Conservation (phyloP, 192 early-diverging fungal genomes). For the Coemansia sp. region DNA sequence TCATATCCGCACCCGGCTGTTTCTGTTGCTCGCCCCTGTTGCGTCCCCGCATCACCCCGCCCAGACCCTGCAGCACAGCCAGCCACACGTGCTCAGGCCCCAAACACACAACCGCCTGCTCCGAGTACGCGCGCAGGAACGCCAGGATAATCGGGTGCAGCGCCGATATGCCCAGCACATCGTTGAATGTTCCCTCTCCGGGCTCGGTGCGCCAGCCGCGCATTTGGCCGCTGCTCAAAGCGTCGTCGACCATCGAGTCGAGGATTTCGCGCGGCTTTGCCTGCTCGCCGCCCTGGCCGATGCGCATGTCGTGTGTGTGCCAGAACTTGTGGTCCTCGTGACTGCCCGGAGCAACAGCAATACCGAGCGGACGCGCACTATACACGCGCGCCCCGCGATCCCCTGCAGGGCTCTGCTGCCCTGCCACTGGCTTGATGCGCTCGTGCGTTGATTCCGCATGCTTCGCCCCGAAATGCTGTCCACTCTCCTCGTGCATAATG, state of each 20-base stretch:
- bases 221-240: slow-evolving; percentile 5
- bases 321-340: slow-evolving; percentile 28
- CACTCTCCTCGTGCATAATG: slow-evolving; percentile 11
- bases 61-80: slow-evolving; percentile 33
- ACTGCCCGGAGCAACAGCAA: slow-evolving; percentile 2
- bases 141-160: slow-evolving; percentile 43
- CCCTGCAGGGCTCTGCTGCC: slow-evolving; percentile 5
- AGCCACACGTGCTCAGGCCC: slow-evolving; percentile 49
- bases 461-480: slow-evolving; percentile 1
- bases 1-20: slow-evolving; percentile 3
- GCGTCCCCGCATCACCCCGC: slow-evolving; percentile 20
- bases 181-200: slow-evolving; percentile 44
- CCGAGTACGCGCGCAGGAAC: slow-evolving; percentile 39
- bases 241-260: slow-evolving; percentile 46
- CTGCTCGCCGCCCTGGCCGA: slow-evolving; percentile 30
- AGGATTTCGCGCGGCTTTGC: slow-evolving; percentile 14
- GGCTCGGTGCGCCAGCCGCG: slow-evolving; percentile 38
- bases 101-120: slow-evolving; percentile 22
- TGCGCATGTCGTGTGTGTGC: slow-evolving; percentile 25
- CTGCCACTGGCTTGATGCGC: neutral
- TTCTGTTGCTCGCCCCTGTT: neutral
- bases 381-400: slow-evolving; percentile 15
- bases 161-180: slow-evolving; percentile 31
- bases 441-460: slow-evolving; percentile 1
- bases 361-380: slow-evolving; percentile 14